These are phyloP conservation scores for Carex parvula DNA, from an alignment of 176 grass and related monocot species.

Conservation along the genomic window DNA sequence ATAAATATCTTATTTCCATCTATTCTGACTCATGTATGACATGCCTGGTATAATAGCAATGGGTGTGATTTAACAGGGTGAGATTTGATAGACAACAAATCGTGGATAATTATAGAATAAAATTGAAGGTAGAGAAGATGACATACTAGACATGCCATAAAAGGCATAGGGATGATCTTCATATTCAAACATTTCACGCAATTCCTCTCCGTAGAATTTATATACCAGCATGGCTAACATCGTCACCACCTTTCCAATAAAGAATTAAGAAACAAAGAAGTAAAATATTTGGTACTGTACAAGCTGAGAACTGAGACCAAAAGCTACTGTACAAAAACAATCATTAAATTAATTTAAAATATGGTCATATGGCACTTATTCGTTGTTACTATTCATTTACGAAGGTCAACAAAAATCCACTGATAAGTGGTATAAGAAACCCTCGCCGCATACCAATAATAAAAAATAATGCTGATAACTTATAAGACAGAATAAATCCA, in stretches of 20 bases:
- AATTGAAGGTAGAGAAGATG: slow-evolving; percentile 19
- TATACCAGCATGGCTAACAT: slow-evolving; percentile 93
- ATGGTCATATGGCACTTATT: neutral
- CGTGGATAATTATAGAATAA: neutral
- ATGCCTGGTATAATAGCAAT: neutral
- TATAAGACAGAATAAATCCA: neutral
- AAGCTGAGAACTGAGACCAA: neutral
- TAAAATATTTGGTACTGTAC: neutral
- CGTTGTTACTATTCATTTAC: neutral
- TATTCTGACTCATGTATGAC: neutral
- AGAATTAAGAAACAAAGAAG: slow-evolving; percentile 18
- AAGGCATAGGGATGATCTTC: slow-evolving; percentile 93
- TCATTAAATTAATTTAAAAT: neutral
- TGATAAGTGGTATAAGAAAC: neutral
- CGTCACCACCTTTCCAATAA: slow-evolving; percentile 74
- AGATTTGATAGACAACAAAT: neutral
- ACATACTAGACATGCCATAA: slow-evolving; percentile 89
- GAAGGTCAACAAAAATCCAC: neutral
- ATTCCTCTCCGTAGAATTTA: slow-evolving; percentile 95
- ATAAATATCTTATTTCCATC: slow-evolving; percentile 12
- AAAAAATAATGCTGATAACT: slow-evolving; percentile 7
- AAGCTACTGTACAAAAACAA: neutral
- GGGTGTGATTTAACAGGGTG: neutral
- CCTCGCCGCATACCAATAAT: neutral
- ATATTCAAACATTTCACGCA: slow-evolving; percentile 99